phyloP scores from a whole-genome alignment of 2,329 filamentous ascomycete species.

The Aureobasidium sp. region DNA sequence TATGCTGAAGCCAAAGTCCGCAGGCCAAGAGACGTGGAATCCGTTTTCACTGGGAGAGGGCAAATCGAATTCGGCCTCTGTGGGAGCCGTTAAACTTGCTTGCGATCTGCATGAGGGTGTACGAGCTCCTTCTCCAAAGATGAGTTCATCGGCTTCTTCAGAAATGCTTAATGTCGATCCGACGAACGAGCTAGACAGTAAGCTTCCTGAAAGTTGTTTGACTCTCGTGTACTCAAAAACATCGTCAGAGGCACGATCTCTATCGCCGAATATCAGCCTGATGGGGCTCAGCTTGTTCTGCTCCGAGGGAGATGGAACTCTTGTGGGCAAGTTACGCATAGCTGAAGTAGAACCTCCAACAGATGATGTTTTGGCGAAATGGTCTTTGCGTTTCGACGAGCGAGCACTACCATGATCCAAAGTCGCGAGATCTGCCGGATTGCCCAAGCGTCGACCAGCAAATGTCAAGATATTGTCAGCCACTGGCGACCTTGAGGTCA shows the following conservation, averaged over 20 bases:
- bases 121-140: neutral
- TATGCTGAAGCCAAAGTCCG: neutral
- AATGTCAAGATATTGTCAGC: slow-evolving; percentile 14
- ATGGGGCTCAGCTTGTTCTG: neutral
- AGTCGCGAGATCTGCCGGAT: slow-evolving; percentile 18
- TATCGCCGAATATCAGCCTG: neutral
- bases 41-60: slow-evolving; percentile 4
- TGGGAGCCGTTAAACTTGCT: neutral
- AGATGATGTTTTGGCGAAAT: neutral
- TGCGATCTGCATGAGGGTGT: neutral
- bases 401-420: slow-evolving; percentile 18
- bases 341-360: neutral
- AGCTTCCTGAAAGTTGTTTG: slow-evolving; percentile 5
- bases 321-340: neutral
- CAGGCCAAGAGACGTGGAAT: slow-evolving; percentile 6
- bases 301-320: neutral
- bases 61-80: neutral
- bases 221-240: slow-evolving; percentile 1
- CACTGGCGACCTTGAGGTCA: slow-evolving; percentile 2
- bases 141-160: slow-evolving; percentile 6
- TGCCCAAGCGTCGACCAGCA: slow-evolving; percentile 17
- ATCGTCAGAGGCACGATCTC: neutral
- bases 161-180: slow-evolving; percentile 8
- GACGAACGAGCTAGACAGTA: slow-evolving; percentile 8
- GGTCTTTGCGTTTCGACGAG: neutral